Conservation (phyloP, 441 rosid genomes). For the Corymbia calophylla region DNA sequence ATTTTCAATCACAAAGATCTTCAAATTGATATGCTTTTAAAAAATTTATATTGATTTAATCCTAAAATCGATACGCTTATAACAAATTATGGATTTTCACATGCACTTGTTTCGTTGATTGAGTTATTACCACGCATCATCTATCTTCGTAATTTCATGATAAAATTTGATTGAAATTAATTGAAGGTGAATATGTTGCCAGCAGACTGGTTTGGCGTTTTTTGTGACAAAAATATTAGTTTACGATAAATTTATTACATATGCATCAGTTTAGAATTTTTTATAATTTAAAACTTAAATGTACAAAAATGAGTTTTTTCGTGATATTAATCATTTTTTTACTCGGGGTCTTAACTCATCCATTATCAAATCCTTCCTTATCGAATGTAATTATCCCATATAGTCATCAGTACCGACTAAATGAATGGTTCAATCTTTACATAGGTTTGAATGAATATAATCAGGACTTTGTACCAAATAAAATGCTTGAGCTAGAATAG, state of each 20-base stretch:
- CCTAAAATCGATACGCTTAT: too few species aligned
- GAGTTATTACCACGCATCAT: too few species aligned
- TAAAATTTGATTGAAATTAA: too few species aligned
- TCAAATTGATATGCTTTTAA: accelerated
- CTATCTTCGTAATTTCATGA: accelerated
- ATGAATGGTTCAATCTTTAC: not conserved
- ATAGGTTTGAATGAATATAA: not conserved
- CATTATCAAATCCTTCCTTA: not conserved
- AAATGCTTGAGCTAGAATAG: not conserved
- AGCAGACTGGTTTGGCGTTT: not conserved
- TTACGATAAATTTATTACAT: too few species aligned
- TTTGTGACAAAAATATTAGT: too few species aligned
- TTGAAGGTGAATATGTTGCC: too few species aligned
- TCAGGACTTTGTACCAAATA: not conserved
- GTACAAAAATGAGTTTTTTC: accelerated
- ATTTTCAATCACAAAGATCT: too few species aligned
- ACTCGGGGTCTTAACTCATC: not conserved
- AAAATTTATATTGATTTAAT: accelerated
- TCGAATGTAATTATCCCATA: not conserved
- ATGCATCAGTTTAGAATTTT: too few species aligned
- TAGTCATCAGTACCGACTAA: not conserved
- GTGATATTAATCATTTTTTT: too few species aligned
- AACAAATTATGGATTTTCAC: not conserved
- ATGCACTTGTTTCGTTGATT: too few species aligned
- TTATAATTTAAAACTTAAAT: too few species aligned